These are phyloP conservation scores for Fusarium secorum DNA, from an alignment of 2,329 filamentous ascomycete genomes.

Conservation along the genomic window DNA sequence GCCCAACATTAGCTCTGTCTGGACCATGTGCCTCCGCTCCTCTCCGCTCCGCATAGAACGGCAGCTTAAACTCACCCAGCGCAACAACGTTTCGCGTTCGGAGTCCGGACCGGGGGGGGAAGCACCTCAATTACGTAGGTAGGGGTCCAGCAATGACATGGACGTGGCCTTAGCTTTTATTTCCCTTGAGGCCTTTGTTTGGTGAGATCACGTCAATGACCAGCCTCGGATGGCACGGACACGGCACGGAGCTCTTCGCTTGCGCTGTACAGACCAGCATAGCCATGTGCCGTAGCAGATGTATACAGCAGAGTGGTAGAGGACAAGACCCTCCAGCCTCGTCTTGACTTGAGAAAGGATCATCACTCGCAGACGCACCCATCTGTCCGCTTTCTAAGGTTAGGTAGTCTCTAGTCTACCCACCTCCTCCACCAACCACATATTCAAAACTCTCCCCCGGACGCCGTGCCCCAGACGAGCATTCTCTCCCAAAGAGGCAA, in stretches of 20 bases:
- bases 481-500: slow-evolving; percentile 30
- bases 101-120: neutral
- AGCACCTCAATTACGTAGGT: slow-evolving; percentile 33
- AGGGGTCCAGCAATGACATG: slow-evolving; percentile 31
- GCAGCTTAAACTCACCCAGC: slow-evolving; percentile 22
- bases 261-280: neutral
- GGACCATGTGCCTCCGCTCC: slow-evolving; percentile 30
- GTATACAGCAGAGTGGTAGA: neutral
- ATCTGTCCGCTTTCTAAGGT: slow-evolving; percentile 31
- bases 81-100: slow-evolving; percentile 16
- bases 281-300: slow-evolving; percentile 4
- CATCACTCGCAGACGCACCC: slow-evolving; percentile 18
- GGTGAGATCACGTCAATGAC: slow-evolving; percentile 19
- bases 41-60: slow-evolving; percentile 34
- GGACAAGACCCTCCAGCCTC: neutral
- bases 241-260: neutral
- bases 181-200: slow-evolving; percentile 12
- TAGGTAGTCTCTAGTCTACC: slow-evolving; percentile 23
- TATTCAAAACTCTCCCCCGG: slow-evolving; percentile 21
- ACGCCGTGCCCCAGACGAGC: slow-evolving; percentile 17
- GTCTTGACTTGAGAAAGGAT: neutral
- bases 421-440: slow-evolving; percentile 35
- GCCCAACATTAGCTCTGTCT: slow-evolving; percentile 23
- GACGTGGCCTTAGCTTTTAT: slow-evolving; percentile 6
- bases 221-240: slow-evolving; percentile 19